Evolutionary conservation across 306 rosid genomes (phyloP).

Genomic region (Begonia peltatifolia): DNA sequence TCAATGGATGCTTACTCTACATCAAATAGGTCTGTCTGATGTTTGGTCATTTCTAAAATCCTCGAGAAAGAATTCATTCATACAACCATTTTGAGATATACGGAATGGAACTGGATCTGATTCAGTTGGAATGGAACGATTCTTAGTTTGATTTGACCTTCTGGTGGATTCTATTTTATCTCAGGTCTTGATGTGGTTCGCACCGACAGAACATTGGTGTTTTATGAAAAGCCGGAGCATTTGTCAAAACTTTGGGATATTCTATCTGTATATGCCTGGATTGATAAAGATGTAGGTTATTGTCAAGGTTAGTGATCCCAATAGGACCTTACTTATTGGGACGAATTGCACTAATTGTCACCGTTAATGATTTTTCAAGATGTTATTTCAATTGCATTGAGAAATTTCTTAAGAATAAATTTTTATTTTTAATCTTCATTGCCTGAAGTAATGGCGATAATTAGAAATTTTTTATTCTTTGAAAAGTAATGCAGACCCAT

Average conservation of each 20-base stretch:
- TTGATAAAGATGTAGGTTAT: slow-evolving; percentile 86
- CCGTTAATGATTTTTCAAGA: no score
- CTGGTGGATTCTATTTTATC: slow-evolving; percentile 11
- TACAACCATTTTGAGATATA: no score
- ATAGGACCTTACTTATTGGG: no score
- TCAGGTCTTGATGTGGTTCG: slow-evolving; percentile 98
- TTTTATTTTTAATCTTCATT: no score
- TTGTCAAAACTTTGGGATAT: slow-evolving; percentile 94
- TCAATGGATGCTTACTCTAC: slow-evolving; percentile 95
- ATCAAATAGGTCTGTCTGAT: slow-evolving; percentile 77
- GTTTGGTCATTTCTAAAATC: not conserved
- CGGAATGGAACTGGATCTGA: no score
- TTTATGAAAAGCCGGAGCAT: slow-evolving; percentile 81
- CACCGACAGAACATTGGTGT: slow-evolving; percentile 84
- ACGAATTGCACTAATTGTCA: no score
- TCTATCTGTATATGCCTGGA: slow-evolving; percentile 94
- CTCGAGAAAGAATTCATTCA: no score
- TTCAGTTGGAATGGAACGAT: no score
- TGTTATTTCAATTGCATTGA: no score
- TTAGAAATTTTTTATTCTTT: no score
- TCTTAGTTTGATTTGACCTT: not conserved
- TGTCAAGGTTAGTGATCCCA: slow-evolving; percentile 67
- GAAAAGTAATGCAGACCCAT: not conserved
- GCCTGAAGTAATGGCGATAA: no score
- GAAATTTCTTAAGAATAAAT: no score